These are phyloP conservation scores for Ophiosphaerella herpotricha DNA, from an alignment of 2,329 filamentous ascomycete species.

Conservation along the genomic window DNA sequence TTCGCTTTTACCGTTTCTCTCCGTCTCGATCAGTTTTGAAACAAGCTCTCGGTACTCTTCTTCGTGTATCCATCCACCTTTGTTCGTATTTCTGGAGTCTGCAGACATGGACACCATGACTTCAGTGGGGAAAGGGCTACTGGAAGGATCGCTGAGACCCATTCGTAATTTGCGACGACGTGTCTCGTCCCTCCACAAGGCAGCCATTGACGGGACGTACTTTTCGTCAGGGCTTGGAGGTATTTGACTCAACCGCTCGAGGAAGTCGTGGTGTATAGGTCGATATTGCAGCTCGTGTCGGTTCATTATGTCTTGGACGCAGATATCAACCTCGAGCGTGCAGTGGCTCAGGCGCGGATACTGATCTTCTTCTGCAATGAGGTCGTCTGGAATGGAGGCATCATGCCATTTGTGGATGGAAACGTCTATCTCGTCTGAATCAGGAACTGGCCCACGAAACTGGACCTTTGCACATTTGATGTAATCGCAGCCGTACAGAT, in stretches of 20 bases:
- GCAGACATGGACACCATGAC: constrained; percentile 88
- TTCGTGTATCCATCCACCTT: constrained; percentile 92
- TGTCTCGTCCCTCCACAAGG: constrained; percentile 89
- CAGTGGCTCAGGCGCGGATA: constrained; percentile 85
- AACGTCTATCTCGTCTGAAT: constrained; percentile 65
- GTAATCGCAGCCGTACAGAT: constrained; percentile 91
- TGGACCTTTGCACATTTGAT: constrained; percentile 71
- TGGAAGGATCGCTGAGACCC: constrained; percentile 65
- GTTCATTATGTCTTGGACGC: constrained; percentile 86
- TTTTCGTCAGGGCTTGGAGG: constrained; percentile 66
- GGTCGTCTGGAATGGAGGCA: constrained; percentile 64
- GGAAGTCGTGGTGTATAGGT: constrained; percentile 84
- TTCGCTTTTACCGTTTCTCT: constrained; percentile 57
- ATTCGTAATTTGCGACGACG: constrained; percentile 75
- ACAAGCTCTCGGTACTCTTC: constrained; percentile 76
- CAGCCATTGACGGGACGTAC: constrained; percentile 90
- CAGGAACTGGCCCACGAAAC: constrained; percentile 78
- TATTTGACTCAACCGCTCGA: constrained; percentile 70
- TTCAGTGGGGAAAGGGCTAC: constrained; percentile 79
- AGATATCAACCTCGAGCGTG: constrained; percentile 86
- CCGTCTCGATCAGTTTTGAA: constrained; percentile 64
- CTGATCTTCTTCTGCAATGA: constrained; percentile 64
- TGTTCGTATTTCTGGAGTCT: constrained; percentile 70
- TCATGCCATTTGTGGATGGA: constrained; percentile 78
- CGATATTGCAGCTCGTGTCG: constrained; percentile 74